phyloP scores from a whole-genome alignment of 1,284 basidiomycete species.

The Irpex lacteus region DNA sequence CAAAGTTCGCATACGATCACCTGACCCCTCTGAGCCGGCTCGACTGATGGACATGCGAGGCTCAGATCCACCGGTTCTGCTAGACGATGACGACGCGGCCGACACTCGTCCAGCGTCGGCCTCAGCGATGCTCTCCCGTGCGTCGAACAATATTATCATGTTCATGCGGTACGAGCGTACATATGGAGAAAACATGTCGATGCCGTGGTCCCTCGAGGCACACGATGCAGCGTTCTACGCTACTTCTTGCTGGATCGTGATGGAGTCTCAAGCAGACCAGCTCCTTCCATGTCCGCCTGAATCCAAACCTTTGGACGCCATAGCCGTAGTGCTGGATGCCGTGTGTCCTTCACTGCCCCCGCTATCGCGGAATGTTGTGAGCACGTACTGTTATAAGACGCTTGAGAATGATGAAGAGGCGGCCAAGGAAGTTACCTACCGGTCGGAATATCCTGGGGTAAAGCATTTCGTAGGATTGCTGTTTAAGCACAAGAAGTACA shows the following conservation, averaged over 20 bases:
- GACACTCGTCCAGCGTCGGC: conserved; percentile 10
- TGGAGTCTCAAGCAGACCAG: conserved; percentile 3
- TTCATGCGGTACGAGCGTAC: conserved; percentile 14
- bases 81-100: conserved; percentile 26
- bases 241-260: conserved; percentile 6
- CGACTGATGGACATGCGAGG: conserved; percentile 29
- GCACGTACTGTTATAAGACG: conserved; percentile 21
- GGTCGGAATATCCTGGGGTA: conserved; percentile 27
- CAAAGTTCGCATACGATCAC: conserved; percentile 42
- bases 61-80: conserved; percentile 33
- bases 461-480: conserved; percentile 51
- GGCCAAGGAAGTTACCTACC: conserved; percentile 25
- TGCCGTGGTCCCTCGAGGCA: conserved; percentile 7
- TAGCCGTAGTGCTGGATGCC: conserved; percentile 13
- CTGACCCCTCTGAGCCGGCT: conserved; percentile 19
- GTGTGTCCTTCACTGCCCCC: conserved; percentile 4
- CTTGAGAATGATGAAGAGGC: conserved; percentile 33
- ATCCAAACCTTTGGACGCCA: conserved; percentile 14
- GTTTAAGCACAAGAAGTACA: conserved; percentile 41
- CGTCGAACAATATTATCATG: conserved; percentile 15
- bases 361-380: background rate
- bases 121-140: conserved; percentile 13
- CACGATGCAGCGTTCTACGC: conserved; percentile 14
- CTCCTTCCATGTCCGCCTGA: conserved; percentile 11
- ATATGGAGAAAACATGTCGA: conserved; percentile 1